These are phyloP conservation scores for Rhododendron henanense DNA, from an alignment of 148 eudicot species.

Conservation along the genomic window DNA sequence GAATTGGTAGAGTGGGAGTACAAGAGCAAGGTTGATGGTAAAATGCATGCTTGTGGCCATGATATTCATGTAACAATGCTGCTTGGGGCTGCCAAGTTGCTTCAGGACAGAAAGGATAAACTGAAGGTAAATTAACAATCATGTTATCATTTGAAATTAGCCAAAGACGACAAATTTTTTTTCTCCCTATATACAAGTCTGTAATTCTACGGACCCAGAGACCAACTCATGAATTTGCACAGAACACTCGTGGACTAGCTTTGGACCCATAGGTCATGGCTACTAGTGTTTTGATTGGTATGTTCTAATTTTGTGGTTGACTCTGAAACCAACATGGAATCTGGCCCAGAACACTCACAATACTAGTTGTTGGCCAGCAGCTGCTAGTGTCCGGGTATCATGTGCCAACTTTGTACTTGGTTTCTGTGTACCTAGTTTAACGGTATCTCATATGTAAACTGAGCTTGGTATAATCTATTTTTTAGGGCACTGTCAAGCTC, in stretches of 20 bases:
- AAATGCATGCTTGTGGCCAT: slow-evolving; percentile 67
- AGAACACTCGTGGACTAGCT: background rate
- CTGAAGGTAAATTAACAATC: slow-evolving; percentile 32
- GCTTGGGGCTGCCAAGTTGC: slow-evolving; percentile 54
- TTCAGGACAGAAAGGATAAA: slow-evolving; percentile 25
- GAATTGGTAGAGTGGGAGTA: slow-evolving; percentile 52
- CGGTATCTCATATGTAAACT: background rate
- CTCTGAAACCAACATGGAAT: background rate
- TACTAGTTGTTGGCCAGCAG: background rate
- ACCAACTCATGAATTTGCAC: background rate
- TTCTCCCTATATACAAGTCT: background rate
- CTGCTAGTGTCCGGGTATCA: background rate
- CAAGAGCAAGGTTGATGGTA: slow-evolving; percentile 49
- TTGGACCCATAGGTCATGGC: background rate
- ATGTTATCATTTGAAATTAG: background rate
- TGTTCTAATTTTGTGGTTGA: background rate
- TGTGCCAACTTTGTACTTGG: background rate
- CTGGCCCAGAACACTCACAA: background rate
- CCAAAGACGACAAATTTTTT: too few species aligned
- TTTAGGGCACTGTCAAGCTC: slow-evolving; percentile 40
- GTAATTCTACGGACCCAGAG: background rate
- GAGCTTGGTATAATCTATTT: background rate
- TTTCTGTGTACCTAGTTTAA: background rate
- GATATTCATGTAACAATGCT: slow-evolving; percentile 62
- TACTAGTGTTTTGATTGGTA: background rate